Base-by-base conservation (phyloP, 140 eudicot species). In the Ambrosia hybrid region DNA sequence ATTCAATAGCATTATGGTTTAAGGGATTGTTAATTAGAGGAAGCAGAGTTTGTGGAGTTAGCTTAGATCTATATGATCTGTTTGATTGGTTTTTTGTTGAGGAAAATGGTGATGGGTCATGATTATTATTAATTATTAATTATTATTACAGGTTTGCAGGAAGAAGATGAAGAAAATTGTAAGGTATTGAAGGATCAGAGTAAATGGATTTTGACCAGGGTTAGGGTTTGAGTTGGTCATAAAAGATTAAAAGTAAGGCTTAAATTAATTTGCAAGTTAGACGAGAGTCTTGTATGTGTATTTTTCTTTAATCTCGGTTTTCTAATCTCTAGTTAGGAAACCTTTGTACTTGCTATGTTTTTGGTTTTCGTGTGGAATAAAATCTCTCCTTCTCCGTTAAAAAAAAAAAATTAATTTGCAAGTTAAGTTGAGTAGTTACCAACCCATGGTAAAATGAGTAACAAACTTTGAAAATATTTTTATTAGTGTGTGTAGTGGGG, bases 1-100 rank as follows among this genome's bases (percentile, higher is more conserved):
- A 73, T 76, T 88, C 49, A 85, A 73, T 68, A 67, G 95, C 96
- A 49, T 76, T 21, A 21, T 21, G 30, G 30, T 21, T 21, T 21
- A 21, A 21, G 67, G n/a, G n/a, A 6, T 48, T 48, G 3, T 12
- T 3, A 9, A 48, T 48, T 48, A 7, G 9, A 9, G 3, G 53
- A 48, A 48, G 3, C 9, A 9, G 53, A 57, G 10, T 64, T 49
- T n/a, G 51, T 53, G 45, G 41, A 11, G 58, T 34, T 53, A 60
- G 65, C 70, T 61, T 51, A 37, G 71, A 68, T 69, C n/a, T n/a
- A n/a, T 66, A 46, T 72, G 73, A 36, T 0, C 10, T 41, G 33
- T 48, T 9, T 9, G 46, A 76, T 76, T 49, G 26, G 48, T n/a
- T 15, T 38, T 51, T 62, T 70, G 70, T 62, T 70, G 81, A 60